Base-by-base conservation (phyloP, 73 alveolate species). In the Symbiodinium pilosum region DNA sequence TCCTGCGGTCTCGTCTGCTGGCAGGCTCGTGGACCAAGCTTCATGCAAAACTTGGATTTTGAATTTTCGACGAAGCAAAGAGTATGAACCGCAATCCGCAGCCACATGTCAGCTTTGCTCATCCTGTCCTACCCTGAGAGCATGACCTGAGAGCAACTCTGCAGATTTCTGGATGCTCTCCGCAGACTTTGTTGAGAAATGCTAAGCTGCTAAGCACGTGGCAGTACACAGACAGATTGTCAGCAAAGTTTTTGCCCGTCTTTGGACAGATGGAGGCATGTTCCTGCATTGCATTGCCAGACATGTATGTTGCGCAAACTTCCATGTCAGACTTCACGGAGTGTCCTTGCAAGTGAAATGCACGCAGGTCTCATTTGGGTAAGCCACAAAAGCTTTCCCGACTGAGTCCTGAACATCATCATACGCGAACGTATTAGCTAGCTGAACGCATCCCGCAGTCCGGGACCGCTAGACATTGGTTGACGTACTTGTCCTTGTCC, bases 321-420 rank as follows among this genome's bases (percentile, higher is more conserved):
- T n/a, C n/a, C n/a, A n/a, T n/a, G n/a, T n/a, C n/a, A n/a, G n/a
- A n/a, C n/a, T n/a, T 54, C 71, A 64, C 21, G 1, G 20, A 14
- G 38, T 43, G 86, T 59, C 95, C 95, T 89, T 89, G 86, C 95
- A 89, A 9, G 95, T 68, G 44, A 89, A 89, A 51, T 89, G 95
- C 39, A 89, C 95, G 84, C 95, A 89, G 86, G 95, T 89, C 95
- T 89, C 95, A 87, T 89, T 89, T 40, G 95, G 95, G 71, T 89
- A 89, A 32, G 95, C 95, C 30, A 89, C 95, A 34, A 89, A 89
- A 28, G 95, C 95, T 42, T 89, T 89, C 34, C 95, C 95, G 73
- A 89, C 95, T 4, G 75, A 54, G 75, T 89, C 95, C 95, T 87
- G 43, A 41, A 12, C 38, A n/a, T n/a, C n/a, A n/a, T n/a, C n/a